Base-by-base conservation (phyloP, 768 basidiomycete genomes). In the Hydnomerulius pinastri region DNA sequence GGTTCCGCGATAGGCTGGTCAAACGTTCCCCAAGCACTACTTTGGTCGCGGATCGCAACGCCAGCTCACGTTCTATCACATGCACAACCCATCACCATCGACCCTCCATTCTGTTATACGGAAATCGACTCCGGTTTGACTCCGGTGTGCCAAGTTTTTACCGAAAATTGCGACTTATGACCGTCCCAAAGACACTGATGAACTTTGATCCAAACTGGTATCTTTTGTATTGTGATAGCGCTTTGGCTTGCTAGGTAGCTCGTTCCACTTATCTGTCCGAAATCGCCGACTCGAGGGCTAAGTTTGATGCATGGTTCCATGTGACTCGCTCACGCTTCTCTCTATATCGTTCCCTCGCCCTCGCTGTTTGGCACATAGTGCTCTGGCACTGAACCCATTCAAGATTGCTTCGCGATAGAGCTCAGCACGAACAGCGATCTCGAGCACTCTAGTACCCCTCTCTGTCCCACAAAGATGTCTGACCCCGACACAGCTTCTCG, bases 351-450 rank as follows among this genome's bases (percentile, higher is more conserved):
- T 37, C n/a, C 43, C 23, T 32, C 41, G 8, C 36, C 35, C 30
- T 47, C 36, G n/a, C 25, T 44, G 43, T 43, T 36, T 41, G 49
- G 46, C 25, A 43, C 29, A 23, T 28, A 39, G 17, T 37, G 37
- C 30, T 29, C 33, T 39, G 46, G 38, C 21, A 6, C 20, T 43
- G 39, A 11, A 2, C 59, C 52, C 36, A 35, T 63, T 59, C 51
- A 17, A 55, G 62, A 45, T n/a, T 42, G 36, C 62, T 57, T 53
- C 44, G 55, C 40, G 44, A 49, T 48, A 32, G 48, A 48, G 49
- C 57, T 32, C 18, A 20, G 27, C 25, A 39, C 42, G 47, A 25
- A 8, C 39, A 38, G 28, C 56, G 21, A 39, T 42, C 25, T 13
- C 33, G 20, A 40, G 9, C 50, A 18, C 21, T 36, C 38, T 40